Conservation (phyloP, 495 filamentous ascomycete species). For the Cercophora newfieldiana region DNA sequence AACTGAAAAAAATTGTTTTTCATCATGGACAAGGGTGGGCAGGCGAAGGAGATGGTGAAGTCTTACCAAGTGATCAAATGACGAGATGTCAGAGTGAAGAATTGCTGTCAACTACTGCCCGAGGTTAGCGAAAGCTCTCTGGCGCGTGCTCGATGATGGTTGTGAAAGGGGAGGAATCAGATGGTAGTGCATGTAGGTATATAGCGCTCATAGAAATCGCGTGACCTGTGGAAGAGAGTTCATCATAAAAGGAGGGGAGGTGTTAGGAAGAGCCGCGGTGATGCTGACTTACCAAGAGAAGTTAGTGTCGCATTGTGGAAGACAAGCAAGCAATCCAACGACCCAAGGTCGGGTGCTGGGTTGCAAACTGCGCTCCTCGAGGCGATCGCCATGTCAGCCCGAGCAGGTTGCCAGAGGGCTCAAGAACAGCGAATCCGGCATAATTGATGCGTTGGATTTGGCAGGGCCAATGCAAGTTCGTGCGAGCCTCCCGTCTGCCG, state of each 20-base stretch:
- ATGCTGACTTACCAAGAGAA: constrained; percentile 19
- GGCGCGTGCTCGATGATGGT: neutral
- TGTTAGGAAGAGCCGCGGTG: neutral
- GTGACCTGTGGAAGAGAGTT: constrained; percentile 49
- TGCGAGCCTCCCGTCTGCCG: neutral
- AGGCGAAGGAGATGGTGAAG: neutral
- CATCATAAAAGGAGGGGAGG: constrained; percentile 51
- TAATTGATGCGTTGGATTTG: neutral
- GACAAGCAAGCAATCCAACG: neutral
- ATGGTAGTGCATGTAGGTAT: constrained; percentile 99
- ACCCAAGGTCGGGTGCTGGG: neutral
- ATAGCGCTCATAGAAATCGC: constrained; percentile 82
- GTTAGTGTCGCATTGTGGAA: neutral
- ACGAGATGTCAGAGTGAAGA: too few relatives aligned
- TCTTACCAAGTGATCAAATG: constrained; percentile 23
- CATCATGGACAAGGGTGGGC: constrained; percentile 62
- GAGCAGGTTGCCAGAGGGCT: too few relatives aligned
- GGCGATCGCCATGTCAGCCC: neutral
- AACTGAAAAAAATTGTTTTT: constrained; percentile 78
- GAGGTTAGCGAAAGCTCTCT: neutral
- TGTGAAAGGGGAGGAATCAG: constrained; percentile 59
- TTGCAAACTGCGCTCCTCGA: neutral
- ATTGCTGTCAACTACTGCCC: neutral
- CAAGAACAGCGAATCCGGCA: neutral
- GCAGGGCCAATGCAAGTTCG: neutral